Evolutionary conservation across 1,284 basidiomycete species (phyloP), one percentile per base, ranked within the genome.

Genomic region (Hypsizygus ulmarius): DNA sequence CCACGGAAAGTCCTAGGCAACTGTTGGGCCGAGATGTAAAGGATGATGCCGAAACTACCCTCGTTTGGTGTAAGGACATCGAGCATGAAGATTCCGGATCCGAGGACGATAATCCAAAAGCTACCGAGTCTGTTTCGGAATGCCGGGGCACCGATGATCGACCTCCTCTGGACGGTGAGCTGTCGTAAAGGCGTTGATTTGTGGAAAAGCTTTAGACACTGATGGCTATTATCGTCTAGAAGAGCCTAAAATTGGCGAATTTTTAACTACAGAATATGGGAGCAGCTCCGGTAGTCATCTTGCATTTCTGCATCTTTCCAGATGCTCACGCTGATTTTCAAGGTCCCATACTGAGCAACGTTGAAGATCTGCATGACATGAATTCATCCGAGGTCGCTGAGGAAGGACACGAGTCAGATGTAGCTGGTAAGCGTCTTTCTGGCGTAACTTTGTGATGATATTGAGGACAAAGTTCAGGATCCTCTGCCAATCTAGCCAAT

Each of bases 331-430:
- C n/a, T 18, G 10, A 14, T 11, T 11, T 38, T 10, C 15, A 18
- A 55, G 48, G 11, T 47, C 38, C 45, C 12, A 25, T 34, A 27
- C 5, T 11, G 39, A 14, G 25, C 16, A 45, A 43, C 12, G 7
- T 37, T 35, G 34, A 52, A 43, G 8, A 15, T 25, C 9, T 34
- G 6, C 28, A 28, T 28, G 51, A 53, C 25, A 38, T 41, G 38
- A 59, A 63, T 27, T 56, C 59, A 39, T 62, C 61, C 49, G 64
- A 61, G 52, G 49, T 27, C 27, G 41, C 25, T 37, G 39, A 64
- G 35, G 46, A 38, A 29, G 60, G 62, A 45, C 57, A 51, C 49
- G 60, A 61, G 51, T 59, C 55, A 53, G 58, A 61, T 51, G 53
- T 43, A 54, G 28, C 49, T 56, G 40, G 58, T 63, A 25, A 45